phyloP scores from a whole-genome alignment of 495 filamentous ascomycete species.

The Glonium stellatum region DNA sequence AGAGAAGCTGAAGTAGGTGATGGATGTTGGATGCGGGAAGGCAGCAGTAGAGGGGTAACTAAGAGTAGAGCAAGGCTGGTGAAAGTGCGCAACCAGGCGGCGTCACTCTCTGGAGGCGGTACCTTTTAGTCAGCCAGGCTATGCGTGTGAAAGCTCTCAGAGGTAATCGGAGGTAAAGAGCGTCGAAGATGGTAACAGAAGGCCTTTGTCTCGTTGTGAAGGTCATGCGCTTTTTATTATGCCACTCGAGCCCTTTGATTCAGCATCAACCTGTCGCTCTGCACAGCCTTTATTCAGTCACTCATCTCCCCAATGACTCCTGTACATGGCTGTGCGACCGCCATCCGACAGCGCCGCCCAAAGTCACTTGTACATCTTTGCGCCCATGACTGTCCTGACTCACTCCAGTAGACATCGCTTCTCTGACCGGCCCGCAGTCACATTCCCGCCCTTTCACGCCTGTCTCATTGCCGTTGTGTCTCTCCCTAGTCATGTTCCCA shows the following conservation, averaged over 20 bases:
- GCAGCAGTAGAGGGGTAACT: constrained; percentile 1
- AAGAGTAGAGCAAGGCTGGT: constrained; percentile 4
- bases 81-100: not conserved
- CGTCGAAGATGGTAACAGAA: no score
- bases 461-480: not conserved
- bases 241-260: not conserved
- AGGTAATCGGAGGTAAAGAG: no score
- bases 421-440: not conserved
- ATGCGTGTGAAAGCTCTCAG: not conserved
- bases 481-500: not conserved
- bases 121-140: not conserved
- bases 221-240: constrained; percentile 1
- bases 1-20: not conserved
- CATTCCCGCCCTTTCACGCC: not conserved
- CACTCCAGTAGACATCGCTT: not conserved
- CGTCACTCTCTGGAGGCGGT: not conserved
- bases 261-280: not conserved
- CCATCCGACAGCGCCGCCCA: constrained; percentile 6
- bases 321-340: constrained; percentile 23
- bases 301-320: constrained; percentile 10
- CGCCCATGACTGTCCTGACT: not conserved
- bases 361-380: constrained; percentile 14
- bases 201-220: not conserved
- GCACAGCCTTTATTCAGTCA: constrained; percentile 16
- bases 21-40: not conserved